phyloP scores from a whole-genome alignment of 768 basidiomycete species.

The Panaeolus papilionaceus region DNA sequence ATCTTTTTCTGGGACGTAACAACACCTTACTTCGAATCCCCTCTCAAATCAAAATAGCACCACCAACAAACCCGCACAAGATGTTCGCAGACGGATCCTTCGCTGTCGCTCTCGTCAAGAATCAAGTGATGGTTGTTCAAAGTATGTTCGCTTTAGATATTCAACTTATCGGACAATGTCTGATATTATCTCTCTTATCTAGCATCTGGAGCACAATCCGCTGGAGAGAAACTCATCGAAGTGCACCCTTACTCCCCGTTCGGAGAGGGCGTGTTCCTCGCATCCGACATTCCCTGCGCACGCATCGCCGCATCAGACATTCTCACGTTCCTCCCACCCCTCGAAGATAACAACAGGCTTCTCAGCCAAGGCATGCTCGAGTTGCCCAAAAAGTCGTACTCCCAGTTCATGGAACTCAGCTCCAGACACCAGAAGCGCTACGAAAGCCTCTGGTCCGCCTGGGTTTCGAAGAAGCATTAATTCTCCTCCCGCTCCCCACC shows the following conservation, averaged over 20 bases:
- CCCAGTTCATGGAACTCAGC: conserved; percentile 60
- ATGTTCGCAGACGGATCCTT: conserved; percentile 63
- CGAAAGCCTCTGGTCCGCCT: conserved; percentile 64
- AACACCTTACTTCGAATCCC: background rate
- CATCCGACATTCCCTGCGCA: conserved; percentile 61
- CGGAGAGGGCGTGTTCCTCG: conserved; percentile 70
- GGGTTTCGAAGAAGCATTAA: conserved; percentile 38
- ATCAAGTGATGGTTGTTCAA: conserved; percentile 73
- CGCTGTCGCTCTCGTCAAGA: conserved; percentile 73
- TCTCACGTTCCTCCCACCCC: conserved; percentile 59
- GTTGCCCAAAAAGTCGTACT: conserved; percentile 63
- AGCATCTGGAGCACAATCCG: conserved; percentile 64
- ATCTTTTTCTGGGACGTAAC: conserved; percentile 1
- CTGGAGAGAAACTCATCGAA: conserved; percentile 65
- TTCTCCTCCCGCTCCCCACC: background rate
- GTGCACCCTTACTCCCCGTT: conserved; percentile 71
- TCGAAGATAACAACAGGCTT: conserved; percentile 37
- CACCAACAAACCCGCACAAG: conserved; percentile 14
- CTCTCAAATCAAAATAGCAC: conserved; percentile 1
- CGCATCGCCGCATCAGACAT: conserved; percentile 67
- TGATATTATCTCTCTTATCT: conserved; percentile 20
- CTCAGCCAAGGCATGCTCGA: conserved; percentile 63
- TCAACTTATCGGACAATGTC: background rate
- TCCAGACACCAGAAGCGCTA: conserved; percentile 58
- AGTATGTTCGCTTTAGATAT: conserved; percentile 42